Base-by-base conservation (phyloP, 768 basidiomycete genomes). In the Paxillus rubicundulus region DNA sequence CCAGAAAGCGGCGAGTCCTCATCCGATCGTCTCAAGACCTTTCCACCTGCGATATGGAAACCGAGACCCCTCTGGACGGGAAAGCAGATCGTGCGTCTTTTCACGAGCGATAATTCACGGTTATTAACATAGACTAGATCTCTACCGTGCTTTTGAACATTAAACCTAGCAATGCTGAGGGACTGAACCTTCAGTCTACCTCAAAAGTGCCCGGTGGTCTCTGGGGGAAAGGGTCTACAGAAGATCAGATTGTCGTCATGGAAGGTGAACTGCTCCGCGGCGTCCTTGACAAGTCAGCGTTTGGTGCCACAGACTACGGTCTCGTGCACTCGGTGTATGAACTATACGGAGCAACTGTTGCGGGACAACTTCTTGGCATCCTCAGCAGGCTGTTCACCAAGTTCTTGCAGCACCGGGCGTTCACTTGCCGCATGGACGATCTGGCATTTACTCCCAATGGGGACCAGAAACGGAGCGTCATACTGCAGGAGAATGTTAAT, bases 361-460 rank as follows among this genome's bases (percentile, higher is more conserved):
- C 97, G 5, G 96, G 95, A 47, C 86, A 86, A 63, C 83, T 99
- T 13, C 85, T 99, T 17, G 92, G 95, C 47, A 85, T 98, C 54
- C 83, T 98, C 54, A 91, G 91, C 66, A 86, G 97, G 49, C 75
- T 98, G 30, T 93, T 99, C 72, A 98, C 97, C 40, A 98, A 97
- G 66, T 98, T 91, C 72, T 77, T 99, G 49, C 96, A 98, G 62
- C 91, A 93, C 62, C 89, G 94, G 38, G 97, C 93, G 0, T 99
- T 99, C 73, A 94, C 95, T 2, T 99, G 97, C 72, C 85, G 97
- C 17, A 98, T 98, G 92, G 97, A 99, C 70, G 97, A 99, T 76
- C 78, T 99, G 39, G 85, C 89, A 47, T 77, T 99, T 45, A 98
- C 94, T 7, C 79, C 83, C 0, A 82, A 85, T 50, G 95, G 92